These are phyloP conservation scores for Talaromyces rugulosus DNA, from an alignment of 2,329 filamentous ascomycete species.

Conservation along the genomic window DNA sequence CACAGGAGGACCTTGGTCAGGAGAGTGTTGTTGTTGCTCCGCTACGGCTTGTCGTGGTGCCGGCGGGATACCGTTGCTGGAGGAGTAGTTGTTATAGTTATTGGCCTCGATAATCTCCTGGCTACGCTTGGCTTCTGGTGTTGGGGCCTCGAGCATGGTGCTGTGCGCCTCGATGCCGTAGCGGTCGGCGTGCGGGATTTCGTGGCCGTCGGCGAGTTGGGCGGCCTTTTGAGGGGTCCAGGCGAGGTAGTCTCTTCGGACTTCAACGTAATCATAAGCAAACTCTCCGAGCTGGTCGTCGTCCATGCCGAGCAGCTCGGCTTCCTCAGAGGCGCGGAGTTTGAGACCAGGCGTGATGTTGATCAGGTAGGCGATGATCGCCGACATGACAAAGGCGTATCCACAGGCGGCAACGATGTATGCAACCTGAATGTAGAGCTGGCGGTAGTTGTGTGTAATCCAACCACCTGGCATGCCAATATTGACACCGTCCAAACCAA, in stretches of 20 bases:
- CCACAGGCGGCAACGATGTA: conserved; percentile 61
- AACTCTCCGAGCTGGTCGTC: conserved; percentile 51
- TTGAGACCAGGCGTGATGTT: conserved; percentile 68
- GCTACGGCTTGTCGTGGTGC: conserved; percentile 27
- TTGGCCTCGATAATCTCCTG: conserved; percentile 27
- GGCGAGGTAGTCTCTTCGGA: conserved; percentile 48
- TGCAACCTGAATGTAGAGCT: conserved; percentile 67
- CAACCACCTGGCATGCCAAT: conserved; percentile 57
- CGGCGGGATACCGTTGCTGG: not conserved
- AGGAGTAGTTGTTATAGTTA: conserved; percentile 6
- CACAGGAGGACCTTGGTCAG: conserved; percentile 5
- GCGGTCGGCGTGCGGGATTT: conserved; percentile 55
- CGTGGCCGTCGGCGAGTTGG: conserved; percentile 44
- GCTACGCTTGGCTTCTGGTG: conserved; percentile 28
- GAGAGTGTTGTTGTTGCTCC: conserved; percentile 17
- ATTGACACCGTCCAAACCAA: conserved; percentile 65
- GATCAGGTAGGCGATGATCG: conserved; percentile 65
- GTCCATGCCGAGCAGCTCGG: conserved; percentile 63
- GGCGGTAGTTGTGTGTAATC: conserved; percentile 67
- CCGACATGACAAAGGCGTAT: conserved; percentile 65
- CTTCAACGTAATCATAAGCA: conserved; percentile 51
- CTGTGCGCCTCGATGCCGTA: conserved; percentile 59
- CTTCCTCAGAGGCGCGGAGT: conserved; percentile 62
- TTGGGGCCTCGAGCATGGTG: conserved; percentile 58
- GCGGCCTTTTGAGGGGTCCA: conserved; percentile 46